phyloP scores from a whole-genome alignment of 192 early-diverging fungal genomes.

The Coemansia sp. region DNA sequence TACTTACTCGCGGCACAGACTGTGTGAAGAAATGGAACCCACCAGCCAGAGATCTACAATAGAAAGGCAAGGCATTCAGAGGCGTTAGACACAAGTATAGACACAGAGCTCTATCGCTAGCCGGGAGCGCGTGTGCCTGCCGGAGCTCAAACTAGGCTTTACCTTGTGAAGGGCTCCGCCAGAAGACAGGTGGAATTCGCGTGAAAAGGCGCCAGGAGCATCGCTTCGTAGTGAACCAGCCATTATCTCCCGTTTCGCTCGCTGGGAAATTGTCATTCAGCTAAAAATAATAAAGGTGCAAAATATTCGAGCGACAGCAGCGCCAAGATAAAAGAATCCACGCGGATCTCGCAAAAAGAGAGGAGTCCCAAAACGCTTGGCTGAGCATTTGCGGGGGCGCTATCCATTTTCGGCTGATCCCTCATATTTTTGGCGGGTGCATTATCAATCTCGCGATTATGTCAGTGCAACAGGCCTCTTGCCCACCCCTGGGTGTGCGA shows the following conservation, averaged over 20 bases:
- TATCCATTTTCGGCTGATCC: not conserved
- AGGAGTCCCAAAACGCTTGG: conserved; percentile 17
- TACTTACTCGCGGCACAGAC: conserved; percentile 51
- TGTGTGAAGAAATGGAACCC: conserved; percentile 56
- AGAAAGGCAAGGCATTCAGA: not conserved
- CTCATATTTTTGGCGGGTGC: not conserved
- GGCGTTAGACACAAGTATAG: not conserved
- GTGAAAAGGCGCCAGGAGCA: conserved; percentile 8
- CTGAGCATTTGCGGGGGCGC: not conserved
- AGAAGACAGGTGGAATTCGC: conserved; percentile 36
- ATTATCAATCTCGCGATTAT: conserved; percentile 41
- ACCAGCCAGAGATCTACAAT: conserved; percentile 50
- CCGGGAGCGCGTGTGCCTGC: not conserved
- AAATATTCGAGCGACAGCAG: not conserved
- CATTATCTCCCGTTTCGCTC: conserved; percentile 12
- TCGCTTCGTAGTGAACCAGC: conserved; percentile 23
- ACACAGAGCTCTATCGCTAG: not conserved
- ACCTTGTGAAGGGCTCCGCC: conserved; percentile 44
- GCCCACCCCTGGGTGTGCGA: not conserved
- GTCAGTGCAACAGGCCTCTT: conserved; percentile 43
- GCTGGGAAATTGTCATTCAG: conserved; percentile 5
- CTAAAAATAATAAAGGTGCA: not conserved
- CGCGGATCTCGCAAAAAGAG: not conserved
- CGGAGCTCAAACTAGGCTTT: not conserved
- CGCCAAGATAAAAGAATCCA: not conserved